phyloP scores from a whole-genome alignment of 2,329 filamentous ascomycete species.

The Chaetomium sp. region DNA sequence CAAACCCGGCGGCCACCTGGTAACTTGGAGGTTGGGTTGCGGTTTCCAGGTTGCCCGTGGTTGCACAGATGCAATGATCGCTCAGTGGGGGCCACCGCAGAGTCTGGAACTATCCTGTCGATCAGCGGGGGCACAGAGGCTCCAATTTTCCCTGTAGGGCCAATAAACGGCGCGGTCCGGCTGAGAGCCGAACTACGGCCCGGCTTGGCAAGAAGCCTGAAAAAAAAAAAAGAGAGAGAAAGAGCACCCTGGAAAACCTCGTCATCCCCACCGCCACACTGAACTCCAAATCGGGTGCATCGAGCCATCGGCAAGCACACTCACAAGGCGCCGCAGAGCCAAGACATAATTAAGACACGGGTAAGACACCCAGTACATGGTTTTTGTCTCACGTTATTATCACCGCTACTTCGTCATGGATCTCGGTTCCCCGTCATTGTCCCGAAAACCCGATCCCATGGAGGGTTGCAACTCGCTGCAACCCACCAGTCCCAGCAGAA shows the following conservation, averaged over 20 bases:
- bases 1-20: not conserved
- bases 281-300: not conserved
- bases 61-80: conserved; percentile 6
- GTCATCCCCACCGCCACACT: not conserved
- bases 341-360: not conserved
- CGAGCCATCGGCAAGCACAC: not conserved
- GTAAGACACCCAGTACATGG: not conserved
- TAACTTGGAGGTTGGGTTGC: too few relatives aligned
- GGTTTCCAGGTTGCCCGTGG: too few relatives aligned
- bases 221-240: not conserved
- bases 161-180: conserved; percentile 6
- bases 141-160: not conserved
- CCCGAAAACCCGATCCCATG: too few relatives aligned
- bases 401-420: not conserved
- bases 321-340: not conserved
- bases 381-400: not conserved
- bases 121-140: conserved; percentile 8
- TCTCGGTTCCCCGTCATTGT: too few relatives aligned
- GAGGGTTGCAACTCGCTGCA: not conserved
- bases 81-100: not conserved
- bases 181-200: conserved; percentile 20
- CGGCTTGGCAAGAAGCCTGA: conserved; percentile 21
- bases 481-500: not conserved
- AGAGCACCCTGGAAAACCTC: too few relatives aligned
- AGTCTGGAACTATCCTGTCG: not conserved